Base-by-base conservation (phyloP, 1,139 yeast genomes). In the Geotrichum fermentans region DNA sequence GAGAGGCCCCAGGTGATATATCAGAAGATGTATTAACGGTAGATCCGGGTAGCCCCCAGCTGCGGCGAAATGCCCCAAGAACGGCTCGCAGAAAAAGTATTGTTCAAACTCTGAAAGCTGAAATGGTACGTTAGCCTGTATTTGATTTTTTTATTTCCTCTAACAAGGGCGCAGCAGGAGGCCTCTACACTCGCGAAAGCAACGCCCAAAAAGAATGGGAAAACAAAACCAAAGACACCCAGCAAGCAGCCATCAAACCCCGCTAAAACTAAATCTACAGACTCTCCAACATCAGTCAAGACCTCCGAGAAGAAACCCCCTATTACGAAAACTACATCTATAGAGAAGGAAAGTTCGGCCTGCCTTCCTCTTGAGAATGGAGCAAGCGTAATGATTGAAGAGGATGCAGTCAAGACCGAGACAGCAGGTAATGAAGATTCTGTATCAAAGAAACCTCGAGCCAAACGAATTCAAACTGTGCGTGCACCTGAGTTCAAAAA, bases 401-500 rank as follows among this genome's bases (percentile, higher is more conserved):
- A n/a, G n/a, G n/a, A n/a, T n/a, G n/a, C n/a, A n/a, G n/a, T n/a
- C 26, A 13, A 29, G 36, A 8, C 29, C 8, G 42, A 28, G 35
- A 4, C 24, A 16, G 16, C 33, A 5, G 13, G 8, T 32, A n/a
- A 18, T 6, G 39, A 29, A 21, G 32, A 33, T 21, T 6, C 26
- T 6, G 32, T 21, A n/a, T 13, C 35, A 4, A 38, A 35, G 13
- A 39, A 16, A 16, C 30, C 40, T 32, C 26, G 26, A 16, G 35
- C 43, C 2, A 40, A 40, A 29, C 29, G 49, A 22, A 14, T 36
- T 18, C 2, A 55, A 51, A 18, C 52, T 2, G 57, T 55, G 2
- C 57, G 55, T 1, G 62, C 63, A 8, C 66, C 66, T 3, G 45
- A 44, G 20, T 59, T 62, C 42, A 45, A 45, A 8, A 55, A 55